Base-by-base conservation (phyloP, 306 rosid species). In the Heteromeles arbutifolia region DNA sequence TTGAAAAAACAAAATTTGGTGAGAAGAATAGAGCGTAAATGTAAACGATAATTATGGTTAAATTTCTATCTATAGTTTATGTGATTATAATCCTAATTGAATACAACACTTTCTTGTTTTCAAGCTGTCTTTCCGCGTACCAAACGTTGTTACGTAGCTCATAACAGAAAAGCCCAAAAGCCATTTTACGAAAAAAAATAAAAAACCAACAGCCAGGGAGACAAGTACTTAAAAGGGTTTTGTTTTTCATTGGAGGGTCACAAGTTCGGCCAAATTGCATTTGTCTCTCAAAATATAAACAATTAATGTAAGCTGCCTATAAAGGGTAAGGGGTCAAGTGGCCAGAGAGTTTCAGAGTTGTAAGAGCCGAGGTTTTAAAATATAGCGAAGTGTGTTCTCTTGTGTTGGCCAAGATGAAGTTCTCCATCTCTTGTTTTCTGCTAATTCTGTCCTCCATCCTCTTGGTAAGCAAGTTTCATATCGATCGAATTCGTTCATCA, bases 391-490 rank as follows among this genome's bases (percentile, higher is more conserved):
- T 65, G 67, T 29, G 17, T 37, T 65, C 26, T 21, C 9, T 29
- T 8, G 26, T 57, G 58, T 61, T 59, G 12, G 26, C 70, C 73
- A 26, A 58, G 64, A 89, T 91, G 97, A 89, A 86, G 72, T 26
- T 6, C 41, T 68, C 86, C 63, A 17, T 77, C 81, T 72, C 75
- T 67, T 69, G 85, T 75, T 75, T 83, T 28, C 69, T 82, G n/a
- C 52, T 67, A 53, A 0, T 78, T 69, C 50, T 90, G 29, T 82
- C 83, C 62, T 78, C 86, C 45, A 72, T 88, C 78, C 81, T 89
- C 79, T 45, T 81, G 92, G 97, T 91, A 83, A 87, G 84, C 66
- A 57, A 64, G 57, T 70, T 28, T 72, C 69, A 57, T 57, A 19
- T 57, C 28, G 1, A 57, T 57, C 62, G 26, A 21, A 57, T 22